Conservation (phyloP, 345 rosid species). For the Gossypium anomalum region DNA sequence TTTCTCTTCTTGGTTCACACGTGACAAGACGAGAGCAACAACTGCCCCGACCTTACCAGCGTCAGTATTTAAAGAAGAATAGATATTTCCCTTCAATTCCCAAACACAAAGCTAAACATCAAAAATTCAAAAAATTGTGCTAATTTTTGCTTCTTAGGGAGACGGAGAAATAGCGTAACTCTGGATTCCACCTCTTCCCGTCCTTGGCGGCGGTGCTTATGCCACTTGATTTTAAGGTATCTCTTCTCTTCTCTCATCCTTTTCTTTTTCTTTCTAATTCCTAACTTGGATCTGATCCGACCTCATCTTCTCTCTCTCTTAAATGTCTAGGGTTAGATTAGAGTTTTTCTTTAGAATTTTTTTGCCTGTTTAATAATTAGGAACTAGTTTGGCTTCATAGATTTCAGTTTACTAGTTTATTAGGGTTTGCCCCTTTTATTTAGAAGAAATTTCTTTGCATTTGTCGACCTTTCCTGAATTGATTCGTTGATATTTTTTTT, state of each 20-base stretch:
- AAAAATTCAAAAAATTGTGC: background rate
- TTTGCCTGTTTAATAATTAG: background rate
- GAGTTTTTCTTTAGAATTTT: background rate
- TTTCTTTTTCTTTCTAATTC: no score
- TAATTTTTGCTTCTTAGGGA: background rate
- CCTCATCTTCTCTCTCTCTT: background rate
- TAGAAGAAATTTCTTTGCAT: background rate
- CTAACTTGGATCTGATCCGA: background rate
- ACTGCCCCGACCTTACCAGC: background rate
- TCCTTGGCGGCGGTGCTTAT: constrained; percentile 75
- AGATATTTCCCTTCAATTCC: background rate
- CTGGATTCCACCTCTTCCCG: constrained; percentile 68
- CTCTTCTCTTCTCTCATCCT: background rate
- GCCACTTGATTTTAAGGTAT: constrained; percentile 70
- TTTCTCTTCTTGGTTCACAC: background rate
- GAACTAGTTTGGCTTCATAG: background rate
- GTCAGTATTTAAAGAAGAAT: background rate
- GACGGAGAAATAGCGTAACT: constrained; percentile 35
- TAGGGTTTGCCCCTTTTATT: background rate
- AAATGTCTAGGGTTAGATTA: background rate
- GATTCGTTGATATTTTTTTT: background rate
- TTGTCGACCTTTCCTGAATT: background rate
- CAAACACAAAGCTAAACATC: background rate
- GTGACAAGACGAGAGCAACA: no score
- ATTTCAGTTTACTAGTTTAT: background rate